Evolutionary conservation across 2,329 filamentous ascomycete genomes (phyloP), one percentile per base, ranked within the genome.

Genomic region (Aspergillus sergii): DNA sequence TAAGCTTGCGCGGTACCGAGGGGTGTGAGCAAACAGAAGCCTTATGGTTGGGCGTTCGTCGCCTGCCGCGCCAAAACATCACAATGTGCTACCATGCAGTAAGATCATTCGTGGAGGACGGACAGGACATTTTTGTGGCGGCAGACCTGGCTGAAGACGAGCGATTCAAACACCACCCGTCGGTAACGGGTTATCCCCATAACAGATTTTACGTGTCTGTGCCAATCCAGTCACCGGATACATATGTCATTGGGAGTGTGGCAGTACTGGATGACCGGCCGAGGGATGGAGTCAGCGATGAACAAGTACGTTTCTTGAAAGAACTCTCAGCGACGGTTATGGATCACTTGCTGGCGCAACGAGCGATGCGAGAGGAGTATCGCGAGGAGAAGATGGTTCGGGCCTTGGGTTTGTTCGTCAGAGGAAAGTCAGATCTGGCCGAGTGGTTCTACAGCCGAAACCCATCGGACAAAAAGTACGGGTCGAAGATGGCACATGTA

Each of bases 381-480:
- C 67, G 68, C 4, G 69, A 69, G 12, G 65, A 68, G 46, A 68
- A 66, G 43, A 71, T 71, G 69, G 66, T 71, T 4, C 59, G 65
- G 1, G 69, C 64, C 5, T 50, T 71, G 6, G 69, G 67, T 0
- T 23, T 69, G n/a, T 71, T 71, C 6, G 64, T 71, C 10, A 65
- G 64, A 16, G 69, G 69, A 2, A 68, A 69, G 32, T 67, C 67
- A 5, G 63, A 66, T 26, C 64, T 70, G 1, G 61, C 43, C 16
- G 66, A 69, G 26, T 67, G 67, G 46, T 64, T 69, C n/a, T 34
- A 68, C 21, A 65, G 61, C 10, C 46, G 26, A 28, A 26, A 30
- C 30, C 3, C 46, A 2, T 8, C 46, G 12, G 46, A 50, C 6
- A 50, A 30, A 9, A 50, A 50, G 10, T 50, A 28, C 14, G 46